Percentiles rank a stretch among this genome's conserved stretches.
Conservation (phyloP, 2,329 filamentous ascomycete genomes). For the Curvularia spicifera region DNA sequence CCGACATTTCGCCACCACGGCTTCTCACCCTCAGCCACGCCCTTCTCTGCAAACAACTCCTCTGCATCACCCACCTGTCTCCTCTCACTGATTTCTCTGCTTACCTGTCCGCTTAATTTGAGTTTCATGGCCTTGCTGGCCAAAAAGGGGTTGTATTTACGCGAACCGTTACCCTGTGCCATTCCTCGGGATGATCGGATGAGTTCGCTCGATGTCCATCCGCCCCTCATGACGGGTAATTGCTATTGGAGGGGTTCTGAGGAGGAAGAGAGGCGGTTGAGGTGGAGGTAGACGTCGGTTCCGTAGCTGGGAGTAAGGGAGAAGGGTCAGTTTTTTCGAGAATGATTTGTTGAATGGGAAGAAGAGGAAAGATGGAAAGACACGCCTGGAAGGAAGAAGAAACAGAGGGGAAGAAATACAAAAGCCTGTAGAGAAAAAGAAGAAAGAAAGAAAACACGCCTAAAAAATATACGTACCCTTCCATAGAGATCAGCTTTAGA, state of each 20-base stretch:
- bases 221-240: constrained; percentile 86
- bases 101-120: constrained; percentile 64
- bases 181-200: constrained; percentile 62
- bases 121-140: constrained; percentile 66
- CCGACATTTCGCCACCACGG: constrained; percentile 59
- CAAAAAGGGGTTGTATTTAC: constrained; percentile 39
- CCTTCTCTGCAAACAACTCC: constrained; percentile 65
- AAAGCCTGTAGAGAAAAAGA: background rate
- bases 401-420: too few species aligned
- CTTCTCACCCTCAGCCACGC: constrained; percentile 24
- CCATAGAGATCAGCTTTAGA: constrained; percentile 98
- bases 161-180: constrained; percentile 53
- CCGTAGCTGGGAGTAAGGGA: constrained; percentile 71
- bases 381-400: background rate
- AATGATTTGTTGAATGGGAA: background rate
- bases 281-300: constrained; percentile 96
- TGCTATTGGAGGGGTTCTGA: constrained; percentile 95
- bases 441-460: background rate
- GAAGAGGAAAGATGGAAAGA: too few species aligned
- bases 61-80: constrained; percentile 91
- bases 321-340: constrained; percentile 23
- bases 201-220: constrained; percentile 54
- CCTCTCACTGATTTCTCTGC: constrained; percentile 76
- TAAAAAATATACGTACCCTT: constrained; percentile 72
- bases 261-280: constrained; percentile 92